Conservation (phyloP, 306 rosid species). For the Prinsepia uniflora region DNA sequence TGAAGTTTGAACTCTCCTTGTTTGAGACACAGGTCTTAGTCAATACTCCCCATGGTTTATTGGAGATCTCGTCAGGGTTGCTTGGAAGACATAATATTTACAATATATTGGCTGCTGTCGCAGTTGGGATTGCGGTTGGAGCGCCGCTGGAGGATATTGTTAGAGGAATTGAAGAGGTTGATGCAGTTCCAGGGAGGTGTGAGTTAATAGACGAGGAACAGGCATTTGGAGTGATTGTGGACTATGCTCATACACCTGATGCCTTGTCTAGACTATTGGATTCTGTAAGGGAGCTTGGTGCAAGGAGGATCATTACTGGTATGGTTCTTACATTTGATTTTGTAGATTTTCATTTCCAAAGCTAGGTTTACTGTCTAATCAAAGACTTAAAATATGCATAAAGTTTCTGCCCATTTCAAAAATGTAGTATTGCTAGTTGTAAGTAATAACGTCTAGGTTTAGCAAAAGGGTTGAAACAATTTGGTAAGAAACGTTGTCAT, state of each 20-base stretch:
- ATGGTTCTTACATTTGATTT: constrained; percentile 30
- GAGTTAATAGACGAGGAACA: constrained; percentile 96
- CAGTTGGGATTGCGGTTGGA: constrained; percentile 95
- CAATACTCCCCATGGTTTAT: constrained; percentile 81
- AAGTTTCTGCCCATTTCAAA: not conserved
- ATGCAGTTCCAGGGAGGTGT: constrained; percentile 93
- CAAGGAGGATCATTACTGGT: constrained; percentile 88
- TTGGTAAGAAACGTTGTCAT: not conserved
- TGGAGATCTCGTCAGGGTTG: constrained; percentile 93
- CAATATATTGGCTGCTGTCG: constrained; percentile 90
- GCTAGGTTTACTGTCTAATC: not conserved
- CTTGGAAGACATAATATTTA: constrained; percentile 86
- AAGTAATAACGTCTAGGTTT: constrained; percentile 1
- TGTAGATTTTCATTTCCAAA: not conserved
- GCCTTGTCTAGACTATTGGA: constrained; percentile 88
- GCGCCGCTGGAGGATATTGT: constrained; percentile 96
- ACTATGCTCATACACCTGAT: constrained; percentile 88
- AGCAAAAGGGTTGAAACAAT: not conserved
- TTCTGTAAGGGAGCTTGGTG: constrained; percentile 89
- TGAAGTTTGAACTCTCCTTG: constrained; percentile 82
- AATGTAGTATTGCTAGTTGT: not conserved
- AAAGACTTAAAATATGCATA: not conserved
- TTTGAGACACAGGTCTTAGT: constrained; percentile 97
- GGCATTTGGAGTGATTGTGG: constrained; percentile 92
- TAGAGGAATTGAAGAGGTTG: constrained; percentile 95